Percentiles rank a stretch among this genome's conserved stretches.
Conservation (phyloP, 2,329 filamentous ascomycete species). For the Xylariaceae sp. region DNA sequence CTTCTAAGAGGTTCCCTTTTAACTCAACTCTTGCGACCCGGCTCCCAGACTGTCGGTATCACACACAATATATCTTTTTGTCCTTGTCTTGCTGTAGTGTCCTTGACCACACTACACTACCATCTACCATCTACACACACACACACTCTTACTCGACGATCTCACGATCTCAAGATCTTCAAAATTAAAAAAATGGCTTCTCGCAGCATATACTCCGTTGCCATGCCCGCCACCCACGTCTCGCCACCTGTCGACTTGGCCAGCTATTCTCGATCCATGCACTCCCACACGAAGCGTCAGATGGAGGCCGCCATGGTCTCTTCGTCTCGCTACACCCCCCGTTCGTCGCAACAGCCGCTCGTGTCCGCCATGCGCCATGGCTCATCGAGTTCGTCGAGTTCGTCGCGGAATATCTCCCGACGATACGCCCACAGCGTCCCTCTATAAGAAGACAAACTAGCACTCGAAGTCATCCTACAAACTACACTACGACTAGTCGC, state of each 20-base stretch:
- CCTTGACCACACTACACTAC: too few relatives aligned
- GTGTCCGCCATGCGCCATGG: conserved; percentile 27
- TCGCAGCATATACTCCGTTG: conserved; percentile 22
- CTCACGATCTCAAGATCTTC: background rate
- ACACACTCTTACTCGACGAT: background rate
- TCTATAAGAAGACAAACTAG: too few relatives aligned
- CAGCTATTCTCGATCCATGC: conserved; percentile 55
- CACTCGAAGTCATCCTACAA: too few relatives aligned
- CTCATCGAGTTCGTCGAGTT: conserved; percentile 13
- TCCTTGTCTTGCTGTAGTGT: too few relatives aligned
- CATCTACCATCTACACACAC: background rate
- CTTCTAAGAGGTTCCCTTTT: too few relatives aligned
- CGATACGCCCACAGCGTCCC: background rate
- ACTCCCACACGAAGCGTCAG: conserved; percentile 59
- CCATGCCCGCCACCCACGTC: conserved; percentile 24
- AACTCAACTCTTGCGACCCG: too few relatives aligned
- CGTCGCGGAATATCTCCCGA: conserved; percentile 1
- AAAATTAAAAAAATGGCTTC: conserved; percentile 25
- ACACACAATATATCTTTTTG: too few relatives aligned
- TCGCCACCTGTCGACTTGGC: conserved; percentile 31
- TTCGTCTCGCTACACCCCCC: conserved; percentile 32
- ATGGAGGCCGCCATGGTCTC: conserved; percentile 53
- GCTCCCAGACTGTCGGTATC: too few relatives aligned
- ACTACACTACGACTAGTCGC: too few relatives aligned
- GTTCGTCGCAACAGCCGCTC: conserved; percentile 14